phyloP scores from a whole-genome alignment of 805 yeast genomes.

The Phaffomyces thermotolerans region DNA sequence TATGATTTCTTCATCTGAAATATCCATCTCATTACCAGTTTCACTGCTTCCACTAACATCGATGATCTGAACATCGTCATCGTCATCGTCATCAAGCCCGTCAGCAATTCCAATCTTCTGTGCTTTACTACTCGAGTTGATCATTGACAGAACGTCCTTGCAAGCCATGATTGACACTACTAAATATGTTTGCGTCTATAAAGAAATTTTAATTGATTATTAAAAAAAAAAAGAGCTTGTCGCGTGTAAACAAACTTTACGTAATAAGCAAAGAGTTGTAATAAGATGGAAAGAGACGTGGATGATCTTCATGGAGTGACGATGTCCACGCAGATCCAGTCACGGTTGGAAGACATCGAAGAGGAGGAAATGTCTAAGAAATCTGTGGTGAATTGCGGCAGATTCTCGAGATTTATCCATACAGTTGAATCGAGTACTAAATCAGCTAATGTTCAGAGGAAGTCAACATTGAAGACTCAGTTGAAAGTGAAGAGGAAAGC shows the following conservation, averaged over 20 bases:
- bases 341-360: slow-evolving; percentile 15
- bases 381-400: not conserved
- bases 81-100: too few relatives aligned
- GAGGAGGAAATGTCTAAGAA: slow-evolving; percentile 2
- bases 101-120: not conserved
- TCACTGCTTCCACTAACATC: not conserved
- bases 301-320: slow-evolving; percentile 5
- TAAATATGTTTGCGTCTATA: not conserved
- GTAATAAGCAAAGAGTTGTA: not conserved
- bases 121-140: not conserved
- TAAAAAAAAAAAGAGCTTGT: too few relatives aligned
- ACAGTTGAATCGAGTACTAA: not conserved
- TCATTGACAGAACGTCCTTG: slow-evolving; percentile 4
- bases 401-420: slow-evolving; percentile 4
- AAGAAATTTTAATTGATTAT: too few relatives aligned
- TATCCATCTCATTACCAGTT: too few relatives aligned
- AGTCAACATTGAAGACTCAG: not conserved
- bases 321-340: slow-evolving; percentile 20
- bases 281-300: too few relatives aligned
- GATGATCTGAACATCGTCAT: not conserved
- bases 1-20: not conserved
- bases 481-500: not conserved
- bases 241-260: not conserved
- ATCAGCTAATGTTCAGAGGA: not conserved
- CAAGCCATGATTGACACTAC: not conserved